Evolutionary conservation across 2,329 filamentous ascomycete genomes (phyloP).

Genomic region (Dothideomycetes sp.): DNA sequence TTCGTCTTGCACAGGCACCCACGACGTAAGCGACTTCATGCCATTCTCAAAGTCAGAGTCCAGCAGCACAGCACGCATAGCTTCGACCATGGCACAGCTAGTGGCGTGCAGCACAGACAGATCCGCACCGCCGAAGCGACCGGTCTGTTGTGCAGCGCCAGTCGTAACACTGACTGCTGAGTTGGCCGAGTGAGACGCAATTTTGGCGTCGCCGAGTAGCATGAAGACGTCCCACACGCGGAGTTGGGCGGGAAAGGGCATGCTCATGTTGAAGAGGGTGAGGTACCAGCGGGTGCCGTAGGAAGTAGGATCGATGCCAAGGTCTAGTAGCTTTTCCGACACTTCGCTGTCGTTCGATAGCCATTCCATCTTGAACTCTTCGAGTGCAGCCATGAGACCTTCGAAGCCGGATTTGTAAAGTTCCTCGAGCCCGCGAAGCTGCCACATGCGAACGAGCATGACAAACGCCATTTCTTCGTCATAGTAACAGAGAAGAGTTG

Average conservation of each 20-base stretch:
- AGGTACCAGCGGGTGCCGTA: conserved; percentile 97
- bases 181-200: conserved; percentile 3
- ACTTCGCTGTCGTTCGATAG: conserved; percentile 46
- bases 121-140: conserved; percentile 45
- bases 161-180: too few species aligned
- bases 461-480: conserved; percentile 91
- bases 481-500: conserved; percentile 90
- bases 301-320: conserved; percentile 76
- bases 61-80: conserved; percentile 74
- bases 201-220: conserved; percentile 64
- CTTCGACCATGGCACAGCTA: conserved; percentile 80
- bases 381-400: conserved; percentile 74
- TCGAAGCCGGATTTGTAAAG: conserved; percentile 78
- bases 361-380: conserved; percentile 80
- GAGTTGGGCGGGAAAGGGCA: conserved; percentile 87
- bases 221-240: conserved; percentile 98
- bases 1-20: conserved; percentile 88
- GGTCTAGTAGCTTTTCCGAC: conserved; percentile 60
- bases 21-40: conserved; percentile 93
- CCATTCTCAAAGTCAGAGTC: conserved; percentile 94
- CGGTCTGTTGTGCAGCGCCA: conserved; percentile 11
- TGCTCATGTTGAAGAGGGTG: conserved; percentile 92
- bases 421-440: conserved; percentile 71
- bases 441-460: conserved; percentile 94
- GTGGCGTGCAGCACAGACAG: conserved; percentile 85